These are phyloP conservation scores for Phialophora expanda DNA, from an alignment of 2,329 filamentous ascomycete genomes.

Conservation along the genomic window DNA sequence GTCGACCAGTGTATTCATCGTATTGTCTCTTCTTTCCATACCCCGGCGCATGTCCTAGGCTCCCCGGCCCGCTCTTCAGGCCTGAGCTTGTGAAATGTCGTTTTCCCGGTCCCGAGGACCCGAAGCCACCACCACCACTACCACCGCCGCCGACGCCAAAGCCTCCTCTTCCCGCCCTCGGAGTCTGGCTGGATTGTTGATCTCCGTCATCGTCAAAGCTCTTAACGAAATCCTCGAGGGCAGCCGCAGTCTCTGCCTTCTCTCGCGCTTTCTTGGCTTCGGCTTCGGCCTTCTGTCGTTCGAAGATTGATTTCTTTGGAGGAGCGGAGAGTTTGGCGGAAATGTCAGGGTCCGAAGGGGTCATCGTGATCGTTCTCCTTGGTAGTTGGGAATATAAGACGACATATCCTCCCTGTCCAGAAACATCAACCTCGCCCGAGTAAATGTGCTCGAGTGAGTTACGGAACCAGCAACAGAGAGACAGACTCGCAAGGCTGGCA, in stretches of 20 bases:
- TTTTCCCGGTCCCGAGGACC: slow-evolving; percentile 53
- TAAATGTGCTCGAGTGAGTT: neutral
- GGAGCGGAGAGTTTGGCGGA: slow-evolving; percentile 75
- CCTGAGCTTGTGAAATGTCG: slow-evolving; percentile 65
- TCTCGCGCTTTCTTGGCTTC: slow-evolving; percentile 86
- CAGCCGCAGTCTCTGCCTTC: slow-evolving; percentile 83
- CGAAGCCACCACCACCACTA: slow-evolving; percentile 39
- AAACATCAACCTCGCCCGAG: neutral
- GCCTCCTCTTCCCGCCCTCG: slow-evolving; percentile 41
- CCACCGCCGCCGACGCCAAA: slow-evolving; percentile 40
- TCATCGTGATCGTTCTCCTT: slow-evolving; percentile 8
- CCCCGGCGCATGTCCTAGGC: slow-evolving; percentile 58
- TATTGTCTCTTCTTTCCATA: slow-evolving; percentile 63
- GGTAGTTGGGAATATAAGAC: neutral
- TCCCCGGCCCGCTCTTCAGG: slow-evolving; percentile 57
- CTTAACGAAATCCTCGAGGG: slow-evolving; percentile 86
- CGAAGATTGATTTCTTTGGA: slow-evolving; percentile 83
- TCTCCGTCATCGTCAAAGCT: slow-evolving; percentile 59
- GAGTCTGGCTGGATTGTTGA: slow-evolving; percentile 33
- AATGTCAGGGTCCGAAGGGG: slow-evolving; percentile 58
- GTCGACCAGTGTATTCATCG: slow-evolving; percentile 43
- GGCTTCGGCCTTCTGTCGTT: slow-evolving; percentile 84
- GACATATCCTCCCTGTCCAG: neutral
- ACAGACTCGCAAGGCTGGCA: neutral
- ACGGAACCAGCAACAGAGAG: neutral